Percentiles rank a stretch among this genome's conserved stretches.
Conservation (phyloP, 495 filamentous ascomycete species). For the Xylaria venustula region DNA sequence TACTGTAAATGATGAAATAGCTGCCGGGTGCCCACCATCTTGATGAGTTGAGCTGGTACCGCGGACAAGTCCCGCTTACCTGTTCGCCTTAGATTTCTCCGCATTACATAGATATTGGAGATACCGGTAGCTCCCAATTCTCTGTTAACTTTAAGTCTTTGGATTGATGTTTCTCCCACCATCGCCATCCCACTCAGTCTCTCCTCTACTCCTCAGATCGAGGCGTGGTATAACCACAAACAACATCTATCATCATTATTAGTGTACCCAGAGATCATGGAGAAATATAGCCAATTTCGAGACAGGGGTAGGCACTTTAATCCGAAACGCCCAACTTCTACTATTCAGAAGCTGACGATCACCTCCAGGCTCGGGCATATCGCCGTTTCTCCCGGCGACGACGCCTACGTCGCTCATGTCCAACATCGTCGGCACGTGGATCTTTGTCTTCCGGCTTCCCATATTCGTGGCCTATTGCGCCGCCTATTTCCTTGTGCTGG, state of each 20-base stretch:
- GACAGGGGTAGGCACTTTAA: constrained; percentile 69
- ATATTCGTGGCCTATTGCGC: constrained; percentile 66
- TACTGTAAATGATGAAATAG: background rate
- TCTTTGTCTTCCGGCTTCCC: constrained; percentile 80
- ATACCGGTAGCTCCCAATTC: no score
- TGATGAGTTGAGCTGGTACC: no score
- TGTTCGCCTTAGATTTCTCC: no score
- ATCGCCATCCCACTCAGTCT: background rate
- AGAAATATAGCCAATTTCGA: constrained; percentile 95
- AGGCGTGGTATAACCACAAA: background rate
- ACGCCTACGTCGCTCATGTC: constrained; percentile 58
- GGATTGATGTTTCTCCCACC: background rate
- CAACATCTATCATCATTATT: no score
- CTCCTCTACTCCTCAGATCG: background rate
- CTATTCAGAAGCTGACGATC: constrained; percentile 8
- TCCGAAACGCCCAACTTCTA: background rate
- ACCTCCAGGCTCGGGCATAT: constrained; percentile 81
- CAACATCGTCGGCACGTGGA: constrained; percentile 61
- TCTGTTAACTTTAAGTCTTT: no score
- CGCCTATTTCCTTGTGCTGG: constrained; percentile 76
- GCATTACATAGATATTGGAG: no score
- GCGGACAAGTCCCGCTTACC: no score
- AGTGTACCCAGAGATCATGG: constrained; percentile 57
- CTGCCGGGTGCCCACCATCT: background rate
- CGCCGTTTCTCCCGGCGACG: constrained; percentile 84